Conservation (phyloP, 805 yeast genomes). For the Pichia paraexigua region DNA sequence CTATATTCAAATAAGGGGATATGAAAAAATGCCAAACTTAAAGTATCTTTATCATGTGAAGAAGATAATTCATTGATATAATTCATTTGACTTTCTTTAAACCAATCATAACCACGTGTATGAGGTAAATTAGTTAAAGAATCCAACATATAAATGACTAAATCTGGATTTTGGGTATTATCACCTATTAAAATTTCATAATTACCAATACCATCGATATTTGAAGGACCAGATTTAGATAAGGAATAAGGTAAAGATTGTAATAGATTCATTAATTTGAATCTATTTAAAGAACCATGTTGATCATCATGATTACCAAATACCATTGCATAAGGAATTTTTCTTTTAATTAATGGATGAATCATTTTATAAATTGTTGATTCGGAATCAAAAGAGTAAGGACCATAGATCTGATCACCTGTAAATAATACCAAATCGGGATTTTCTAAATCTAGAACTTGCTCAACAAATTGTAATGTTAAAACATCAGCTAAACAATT, state of each 20-base stretch:
- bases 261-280: constrained; percentile 51
- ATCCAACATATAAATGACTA: constrained; percentile 71
- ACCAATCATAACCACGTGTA: constrained; percentile 76
- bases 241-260: constrained; percentile 59
- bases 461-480: constrained; percentile 53
- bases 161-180: constrained; percentile 29
- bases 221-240: constrained; percentile 54
- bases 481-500: constrained; percentile 73
- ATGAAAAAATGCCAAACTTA: constrained; percentile 80
- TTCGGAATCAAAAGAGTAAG: constrained; percentile 68
- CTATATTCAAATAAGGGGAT: constrained; percentile 83
- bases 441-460: constrained; percentile 60
- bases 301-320: constrained; percentile 96
- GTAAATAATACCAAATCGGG: constrained; percentile 85
- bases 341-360: constrained; percentile 52
- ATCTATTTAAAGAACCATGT: constrained; percentile 63
- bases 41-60: constrained; percentile 36
- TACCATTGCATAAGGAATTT: constrained; percentile 76
- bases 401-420: constrained; percentile 90
- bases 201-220: constrained; percentile 78
- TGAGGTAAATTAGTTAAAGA: constrained; percentile 72
- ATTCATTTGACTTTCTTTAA: constrained; percentile 32
- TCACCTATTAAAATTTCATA: constrained; percentile 49
- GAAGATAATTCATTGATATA: constrained; percentile 12
- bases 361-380: constrained; percentile 75